phyloP scores from a whole-genome alignment of 768 basidiomycete genomes.

The Kwoniella mangroviensis region DNA sequence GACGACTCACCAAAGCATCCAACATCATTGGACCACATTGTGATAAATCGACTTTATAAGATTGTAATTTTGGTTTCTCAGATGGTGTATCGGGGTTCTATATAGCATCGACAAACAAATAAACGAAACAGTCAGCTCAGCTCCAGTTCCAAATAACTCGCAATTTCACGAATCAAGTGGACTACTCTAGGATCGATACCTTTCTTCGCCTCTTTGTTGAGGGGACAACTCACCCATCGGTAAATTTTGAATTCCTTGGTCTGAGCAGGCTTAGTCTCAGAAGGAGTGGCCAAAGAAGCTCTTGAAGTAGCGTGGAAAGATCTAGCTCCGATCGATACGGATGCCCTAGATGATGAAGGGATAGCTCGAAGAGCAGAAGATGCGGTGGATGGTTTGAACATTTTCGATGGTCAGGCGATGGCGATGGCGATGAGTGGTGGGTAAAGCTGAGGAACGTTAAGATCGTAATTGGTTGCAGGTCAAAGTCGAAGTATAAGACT shows the following conservation, averaged over 20 bases:
- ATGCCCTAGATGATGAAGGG: constrained; percentile 24
- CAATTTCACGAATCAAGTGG: background rate
- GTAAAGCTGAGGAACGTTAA: background rate
- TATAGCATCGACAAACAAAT: background rate
- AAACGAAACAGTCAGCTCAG: background rate
- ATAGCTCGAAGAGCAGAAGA: constrained; percentile 24
- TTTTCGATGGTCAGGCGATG: background rate
- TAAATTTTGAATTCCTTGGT: constrained; percentile 98
- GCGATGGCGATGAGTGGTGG: constrained; percentile 16
- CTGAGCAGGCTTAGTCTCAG: constrained; percentile 38
- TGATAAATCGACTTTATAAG: constrained; percentile 88
- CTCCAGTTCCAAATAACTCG: background rate
- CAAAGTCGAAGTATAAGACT: background rate
- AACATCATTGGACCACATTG: constrained; percentile 91
- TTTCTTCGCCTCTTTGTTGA: too few species aligned
- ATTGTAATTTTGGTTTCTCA: constrained; percentile 86
- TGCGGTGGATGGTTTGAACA: constrained; percentile 26
- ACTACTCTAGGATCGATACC: too few species aligned
- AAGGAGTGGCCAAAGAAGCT: constrained; percentile 36
- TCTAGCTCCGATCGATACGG: constrained; percentile 8
- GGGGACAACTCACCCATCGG: constrained; percentile 74
- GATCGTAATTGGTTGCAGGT: background rate
- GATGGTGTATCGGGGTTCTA: constrained; percentile 94
- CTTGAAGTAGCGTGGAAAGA: constrained; percentile 30
- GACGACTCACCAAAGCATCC: constrained; percentile 51